Evolutionary conservation across 352 stramenopile species (phyloP), one percentile per base, ranked within the genome.

Genomic region (Blastocystis sp.): DNA sequence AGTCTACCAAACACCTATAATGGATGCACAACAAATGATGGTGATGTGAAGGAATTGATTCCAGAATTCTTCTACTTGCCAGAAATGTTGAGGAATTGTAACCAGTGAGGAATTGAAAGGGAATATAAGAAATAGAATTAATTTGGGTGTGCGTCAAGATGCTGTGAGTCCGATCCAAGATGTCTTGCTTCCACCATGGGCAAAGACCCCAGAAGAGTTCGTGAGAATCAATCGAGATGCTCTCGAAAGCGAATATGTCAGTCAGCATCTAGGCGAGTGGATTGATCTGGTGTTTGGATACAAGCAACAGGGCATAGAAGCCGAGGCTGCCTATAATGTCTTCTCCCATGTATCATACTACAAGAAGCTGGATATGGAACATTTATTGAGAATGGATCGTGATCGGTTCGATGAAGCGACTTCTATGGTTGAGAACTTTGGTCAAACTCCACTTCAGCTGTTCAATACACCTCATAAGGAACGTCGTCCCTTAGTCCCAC

Each of bases 271-370:
- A 59, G 95, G 98, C 70, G 90, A 95, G 82, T 99, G 97, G 97
- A 98, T 99, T 90, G 97, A 99, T 90, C 91, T 99, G 64, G 98
- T 99, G 56, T 99, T 98, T 91, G 97, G 97, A 4, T 95, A 91
- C 89, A 98, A 97, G 90, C 96, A 98, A 68, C 66, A 44, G 19
- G 94, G 93, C 0, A 42, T 90, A 22, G 92, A 92, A 11, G 94
- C 94, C 0, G 91, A 94, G n/a, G 92, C 95, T 35, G 92, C 93
- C 3, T 94, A 96, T 66, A 99, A 99, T 89, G 95, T 97, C 7
- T 99, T 97, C 78, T 98, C 98, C 70, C 96, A 98, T 89, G 92
- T 99, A 15, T 99, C 96, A 9, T 99, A 99, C 91, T 97, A 99
- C 93, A 96, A 96, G 40, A 95, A 96, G 64, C 95, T 99, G 9